A percentile compares a stretch with the other conserved stretches of the same genome.
These are phyloP conservation scores for Malus hybrid DNA, from an alignment of 331 rosid genomes.

Conservation along the genomic window DNA sequence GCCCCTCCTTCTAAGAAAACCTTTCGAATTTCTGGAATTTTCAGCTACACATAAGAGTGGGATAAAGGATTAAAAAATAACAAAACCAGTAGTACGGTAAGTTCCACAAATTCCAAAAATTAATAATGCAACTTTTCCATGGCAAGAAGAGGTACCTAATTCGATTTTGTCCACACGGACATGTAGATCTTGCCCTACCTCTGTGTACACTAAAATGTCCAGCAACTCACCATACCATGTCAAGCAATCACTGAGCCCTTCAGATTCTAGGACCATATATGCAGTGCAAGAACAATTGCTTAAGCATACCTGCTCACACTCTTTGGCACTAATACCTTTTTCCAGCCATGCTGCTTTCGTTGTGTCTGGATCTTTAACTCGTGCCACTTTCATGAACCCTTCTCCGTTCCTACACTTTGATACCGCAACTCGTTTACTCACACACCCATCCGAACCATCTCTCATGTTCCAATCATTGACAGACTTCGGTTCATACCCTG, in stretches of 20 bases:
- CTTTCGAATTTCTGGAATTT: neutral
- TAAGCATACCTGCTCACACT: constrained; percentile 13
- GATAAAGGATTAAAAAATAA: neutral
- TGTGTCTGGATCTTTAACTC: neutral
- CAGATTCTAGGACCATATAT: constrained; percentile 22
- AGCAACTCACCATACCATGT: constrained; percentile 15
- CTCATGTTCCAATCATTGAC: neutral
- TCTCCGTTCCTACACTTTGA: neutral
- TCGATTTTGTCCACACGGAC: constrained; percentile 41
- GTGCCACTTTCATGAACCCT: neutral
- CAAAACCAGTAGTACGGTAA: neutral
- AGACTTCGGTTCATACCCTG: constrained; percentile 6
- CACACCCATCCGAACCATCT: constrained; percentile 2
- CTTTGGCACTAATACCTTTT: neutral
- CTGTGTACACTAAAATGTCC: neutral
- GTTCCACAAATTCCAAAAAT: neutral
- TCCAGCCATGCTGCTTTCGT: neutral
- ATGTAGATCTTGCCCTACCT: constrained; percentile 29
- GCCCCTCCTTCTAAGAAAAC: neutral
- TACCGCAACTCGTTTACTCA: neutral
- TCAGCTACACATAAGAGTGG: constrained; percentile 16
- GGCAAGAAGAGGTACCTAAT: constrained; percentile 1
- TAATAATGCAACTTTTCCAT: neutral
- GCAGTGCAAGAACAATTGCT: constrained; percentile 49
- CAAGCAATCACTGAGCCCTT: constrained; percentile 27